phyloP scores from a whole-genome alignment of 1,284 basidiomycete species.

The Cryptococcus sp. region DNA sequence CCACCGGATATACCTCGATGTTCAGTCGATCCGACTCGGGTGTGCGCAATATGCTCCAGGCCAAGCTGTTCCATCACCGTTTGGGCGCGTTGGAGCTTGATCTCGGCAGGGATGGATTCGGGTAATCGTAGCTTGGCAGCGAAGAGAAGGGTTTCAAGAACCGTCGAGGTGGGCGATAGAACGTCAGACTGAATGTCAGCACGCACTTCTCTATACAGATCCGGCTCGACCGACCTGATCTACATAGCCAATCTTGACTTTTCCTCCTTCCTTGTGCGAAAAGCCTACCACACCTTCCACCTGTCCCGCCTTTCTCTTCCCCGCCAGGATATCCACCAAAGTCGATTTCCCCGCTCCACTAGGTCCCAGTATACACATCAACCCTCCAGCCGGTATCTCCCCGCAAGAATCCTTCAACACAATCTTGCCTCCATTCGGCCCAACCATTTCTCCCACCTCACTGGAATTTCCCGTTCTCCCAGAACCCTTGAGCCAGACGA shows the following conservation, averaged over 20 bases:
- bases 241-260: constrained; percentile 63
- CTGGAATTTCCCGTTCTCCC: constrained; percentile 1
- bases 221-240: constrained; percentile 53
- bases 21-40: constrained; percentile 64
- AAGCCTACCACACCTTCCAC: constrained; percentile 53
- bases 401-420: constrained; percentile 71
- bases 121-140: constrained; percentile 76
- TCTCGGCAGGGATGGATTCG: constrained; percentile 62
- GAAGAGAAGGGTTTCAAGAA: constrained; percentile 74
- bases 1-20: constrained; percentile 62
- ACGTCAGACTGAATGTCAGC: constrained; percentile 57
- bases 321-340: constrained; percentile 74
- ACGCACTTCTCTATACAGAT: neutral
- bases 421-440: constrained; percentile 53
- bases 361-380: constrained; percentile 82
- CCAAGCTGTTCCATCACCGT: constrained; percentile 69
- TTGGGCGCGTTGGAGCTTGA: constrained; percentile 64
- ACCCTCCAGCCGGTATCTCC: constrained; percentile 63
- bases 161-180: constrained; percentile 70
- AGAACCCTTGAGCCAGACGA: constrained; percentile 28
- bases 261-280: constrained; percentile 18
- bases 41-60: constrained; percentile 62
- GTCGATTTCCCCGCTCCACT: constrained; percentile 82
- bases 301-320: constrained; percentile 63
- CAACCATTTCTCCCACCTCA: constrained; percentile 11